Evolutionary conservation across 495 filamentous ascomycete genomes (phyloP).

Genomic region (Cenococcum geophilum): DNA sequence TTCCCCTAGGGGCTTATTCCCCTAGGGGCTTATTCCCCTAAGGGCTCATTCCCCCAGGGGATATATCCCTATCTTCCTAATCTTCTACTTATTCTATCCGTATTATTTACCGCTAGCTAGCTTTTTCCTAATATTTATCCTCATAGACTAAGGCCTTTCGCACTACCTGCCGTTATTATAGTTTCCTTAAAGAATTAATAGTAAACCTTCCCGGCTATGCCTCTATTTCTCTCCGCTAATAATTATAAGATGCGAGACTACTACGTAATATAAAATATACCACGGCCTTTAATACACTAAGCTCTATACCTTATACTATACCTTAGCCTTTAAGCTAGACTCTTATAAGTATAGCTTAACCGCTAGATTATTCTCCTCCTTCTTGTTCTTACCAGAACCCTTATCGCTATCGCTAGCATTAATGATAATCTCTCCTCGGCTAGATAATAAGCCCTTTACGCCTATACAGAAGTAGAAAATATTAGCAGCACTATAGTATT

Average conservation of each 20-base stretch:
- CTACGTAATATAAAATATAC: conserved; percentile 43
- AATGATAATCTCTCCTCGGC: conserved; percentile 68
- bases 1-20: too few relatives aligned
- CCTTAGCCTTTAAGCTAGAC: conserved; percentile 76
- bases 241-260: conserved; percentile 51
- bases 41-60: too few relatives aligned
- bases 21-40: too few relatives aligned
- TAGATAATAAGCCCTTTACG: conserved; percentile 70
- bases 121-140: conserved; percentile 13
- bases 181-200: conserved; percentile 42
- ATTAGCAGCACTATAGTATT: conserved; percentile 94
- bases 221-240: conserved; percentile 50
- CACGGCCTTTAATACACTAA: conserved; percentile 47
- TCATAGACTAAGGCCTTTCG: conserved; percentile 25
- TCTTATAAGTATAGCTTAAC: conserved; percentile 97
- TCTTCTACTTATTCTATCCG: not conserved
- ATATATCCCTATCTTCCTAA: not conserved
- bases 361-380: conserved; percentile 88
- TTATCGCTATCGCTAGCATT: conserved; percentile 65
- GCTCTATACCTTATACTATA: conserved; percentile 74
- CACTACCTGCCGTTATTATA: conserved; percentile 30
- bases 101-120: not conserved
- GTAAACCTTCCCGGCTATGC: conserved; percentile 41
- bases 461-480: conserved; percentile 87
- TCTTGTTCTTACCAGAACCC: conserved; percentile 71